A percentile compares a stretch with the other conserved stretches of the same genome.
phyloP scores from a whole-genome alignment of 73 alveolate species.

The Tetrahymena thermophila region DNA sequence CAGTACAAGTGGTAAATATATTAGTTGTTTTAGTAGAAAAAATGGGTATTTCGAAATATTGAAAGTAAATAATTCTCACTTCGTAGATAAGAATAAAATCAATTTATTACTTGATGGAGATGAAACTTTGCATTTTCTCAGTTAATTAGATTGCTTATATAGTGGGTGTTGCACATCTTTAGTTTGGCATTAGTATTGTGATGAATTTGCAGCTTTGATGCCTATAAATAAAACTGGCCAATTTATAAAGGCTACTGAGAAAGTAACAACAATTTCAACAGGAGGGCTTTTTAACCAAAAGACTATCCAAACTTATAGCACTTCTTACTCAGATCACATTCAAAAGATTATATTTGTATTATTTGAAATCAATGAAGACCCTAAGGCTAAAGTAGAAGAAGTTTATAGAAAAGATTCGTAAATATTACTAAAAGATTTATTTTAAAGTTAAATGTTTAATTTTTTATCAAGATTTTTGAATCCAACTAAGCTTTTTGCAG shows the following conservation, averaged over 20 bases:
- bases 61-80: not conserved
- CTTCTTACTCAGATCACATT: not conserved
- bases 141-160: not conserved
- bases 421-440: not conserved
- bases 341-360: not conserved
- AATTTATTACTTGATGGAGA: not conserved
- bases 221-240: not conserved
- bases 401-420: not conserved
- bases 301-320: not conserved
- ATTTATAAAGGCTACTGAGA: not conserved
- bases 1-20: not conserved
- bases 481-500: not conserved
- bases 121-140: not conserved
- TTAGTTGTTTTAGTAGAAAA: not conserved
- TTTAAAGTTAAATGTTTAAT: not conserved
- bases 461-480: not conserved
- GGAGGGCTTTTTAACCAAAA: not conserved
- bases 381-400: not conserved
- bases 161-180: not conserved
- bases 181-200: not conserved
- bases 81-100: not conserved
- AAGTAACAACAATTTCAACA: not conserved
- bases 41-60: not conserved
- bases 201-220: not conserved
- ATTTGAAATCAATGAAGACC: not conserved